Conservation (phyloP, 139 green algal species). For the Ulvella scutata region DNA sequence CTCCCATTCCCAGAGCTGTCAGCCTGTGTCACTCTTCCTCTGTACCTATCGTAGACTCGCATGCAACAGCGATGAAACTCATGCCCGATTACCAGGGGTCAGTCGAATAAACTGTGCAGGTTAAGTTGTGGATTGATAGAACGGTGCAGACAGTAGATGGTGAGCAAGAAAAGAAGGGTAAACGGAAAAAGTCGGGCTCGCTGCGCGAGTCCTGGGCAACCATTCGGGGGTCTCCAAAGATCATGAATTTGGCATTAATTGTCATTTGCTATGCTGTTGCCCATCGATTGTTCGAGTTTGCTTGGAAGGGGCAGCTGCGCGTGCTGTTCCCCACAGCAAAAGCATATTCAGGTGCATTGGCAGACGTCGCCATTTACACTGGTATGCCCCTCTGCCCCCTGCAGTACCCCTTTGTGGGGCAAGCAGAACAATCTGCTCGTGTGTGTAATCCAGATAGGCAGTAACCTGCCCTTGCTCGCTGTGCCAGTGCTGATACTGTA, state of each 20-base stretch:
- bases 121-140: not conserved
- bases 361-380: conserved; percentile 60
- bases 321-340: conserved; percentile 48
- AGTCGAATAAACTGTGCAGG: not conserved
- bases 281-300: conserved; percentile 73
- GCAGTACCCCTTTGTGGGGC: no score
- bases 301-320: conserved; percentile 74
- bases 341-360: conserved; percentile 53
- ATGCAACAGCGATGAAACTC: no score
- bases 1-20: no score
- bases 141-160: not conserved
- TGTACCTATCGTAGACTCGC: no score
- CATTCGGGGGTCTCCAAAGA: conserved; percentile 39
- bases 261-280: conserved; percentile 55
- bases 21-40: no score
- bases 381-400: conserved; percentile 17
- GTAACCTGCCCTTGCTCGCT: no score
- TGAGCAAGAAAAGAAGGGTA: conserved; percentile 3
- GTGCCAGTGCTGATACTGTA: no score
- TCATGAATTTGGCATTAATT: conserved; percentile 51
- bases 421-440: no score
- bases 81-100: not conserved
- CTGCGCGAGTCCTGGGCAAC: conserved; percentile 38
- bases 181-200: conserved; percentile 44
- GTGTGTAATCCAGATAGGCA: no score